Percentiles rank a stretch among this genome's conserved stretches.
These are phyloP conservation scores for Monosporozyma aquatica DNA, from an alignment of 805 yeast genomes.

Conservation along the genomic window DNA sequence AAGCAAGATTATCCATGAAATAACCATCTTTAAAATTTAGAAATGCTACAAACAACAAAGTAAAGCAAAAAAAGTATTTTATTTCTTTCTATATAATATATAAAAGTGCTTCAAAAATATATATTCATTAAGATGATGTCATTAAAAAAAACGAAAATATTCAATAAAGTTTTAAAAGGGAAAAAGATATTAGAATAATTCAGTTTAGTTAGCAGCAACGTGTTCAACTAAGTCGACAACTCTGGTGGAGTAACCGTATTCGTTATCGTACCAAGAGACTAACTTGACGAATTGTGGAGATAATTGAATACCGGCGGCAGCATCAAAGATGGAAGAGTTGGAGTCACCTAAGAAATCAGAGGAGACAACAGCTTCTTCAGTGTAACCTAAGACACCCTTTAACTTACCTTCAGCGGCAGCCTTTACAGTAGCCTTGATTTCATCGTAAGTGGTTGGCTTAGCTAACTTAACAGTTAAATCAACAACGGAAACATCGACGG, in stretches of 20 bases:
- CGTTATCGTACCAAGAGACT: slow-evolving; percentile 68
- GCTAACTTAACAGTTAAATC: slow-evolving; percentile 59
- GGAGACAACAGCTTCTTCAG: slow-evolving; percentile 63
- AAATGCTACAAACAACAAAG: too few relatives aligned
- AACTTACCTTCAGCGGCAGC: slow-evolving; percentile 49
- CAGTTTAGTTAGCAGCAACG: slow-evolving; percentile 36
- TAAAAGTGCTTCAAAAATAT: too few relatives aligned
- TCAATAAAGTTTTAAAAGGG: neutral
- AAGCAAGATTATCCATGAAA: too few relatives aligned
- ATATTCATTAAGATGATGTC: slow-evolving; percentile 1
- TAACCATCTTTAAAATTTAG: too few relatives aligned
- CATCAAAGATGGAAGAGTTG: slow-evolving; percentile 59
- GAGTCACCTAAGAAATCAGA: slow-evolving; percentile 57
- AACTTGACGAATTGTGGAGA: slow-evolving; percentile 64
- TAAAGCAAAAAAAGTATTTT: too few relatives aligned
- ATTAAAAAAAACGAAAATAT: neutral
- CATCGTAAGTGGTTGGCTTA: slow-evolving; percentile 52
- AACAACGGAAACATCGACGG: slow-evolving; percentile 63
- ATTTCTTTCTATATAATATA: too few relatives aligned
- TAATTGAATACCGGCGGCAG: slow-evolving; percentile 60
- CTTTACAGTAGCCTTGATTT: slow-evolving; percentile 51
- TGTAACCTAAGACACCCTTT: slow-evolving; percentile 60
- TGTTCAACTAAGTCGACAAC: slow-evolving; percentile 62
- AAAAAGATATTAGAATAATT: slow-evolving; percentile 10
- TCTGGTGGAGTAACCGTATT: slow-evolving; percentile 69